A percentile compares a stretch with the other conserved stretches of the same genome.
These are phyloP conservation scores for Suillus occidentalis DNA, from an alignment of 768 basidiomycete species.

Conservation along the genomic window DNA sequence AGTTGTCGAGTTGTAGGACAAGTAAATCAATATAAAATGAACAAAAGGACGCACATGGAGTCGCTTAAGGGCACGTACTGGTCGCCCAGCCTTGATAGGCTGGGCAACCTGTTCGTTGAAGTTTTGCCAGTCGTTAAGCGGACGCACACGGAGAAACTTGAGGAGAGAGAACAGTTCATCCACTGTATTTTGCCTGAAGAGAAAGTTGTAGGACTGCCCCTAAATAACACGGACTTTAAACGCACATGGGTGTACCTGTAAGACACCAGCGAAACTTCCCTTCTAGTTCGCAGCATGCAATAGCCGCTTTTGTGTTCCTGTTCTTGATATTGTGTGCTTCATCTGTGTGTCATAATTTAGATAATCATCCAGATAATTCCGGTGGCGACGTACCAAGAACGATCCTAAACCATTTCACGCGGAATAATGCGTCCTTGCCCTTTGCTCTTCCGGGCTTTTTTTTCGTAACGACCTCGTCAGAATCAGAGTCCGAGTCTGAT, in stretches of 20 bases:
- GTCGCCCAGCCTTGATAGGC: constrained; percentile 71
- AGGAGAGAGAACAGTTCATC: constrained; percentile 88
- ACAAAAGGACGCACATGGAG: constrained; percentile 57
- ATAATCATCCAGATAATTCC: not conserved
- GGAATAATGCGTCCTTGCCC: constrained; percentile 66
- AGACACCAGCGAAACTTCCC: constrained; percentile 86
- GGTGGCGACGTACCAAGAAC: constrained; percentile 65
- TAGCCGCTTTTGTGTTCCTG: constrained; percentile 69
- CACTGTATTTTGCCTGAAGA: constrained; percentile 78
- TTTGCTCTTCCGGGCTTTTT: constrained; percentile 38
- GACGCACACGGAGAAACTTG: constrained; percentile 83
- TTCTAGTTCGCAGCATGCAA: constrained; percentile 76
- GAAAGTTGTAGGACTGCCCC: constrained; percentile 30
- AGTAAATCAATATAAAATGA: not conserved
- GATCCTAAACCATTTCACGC: constrained; percentile 79
- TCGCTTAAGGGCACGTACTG: constrained; percentile 74
- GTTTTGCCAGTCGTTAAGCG: constrained; percentile 72
- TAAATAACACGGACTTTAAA: not conserved
- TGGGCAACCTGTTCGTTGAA: constrained; percentile 81
- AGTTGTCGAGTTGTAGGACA: not conserved
- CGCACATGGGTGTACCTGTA: constrained; percentile 78
- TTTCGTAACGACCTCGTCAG: constrained; percentile 42
- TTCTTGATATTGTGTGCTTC: constrained; percentile 97
- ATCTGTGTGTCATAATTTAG: constrained; percentile 44
- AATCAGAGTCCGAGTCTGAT: constrained; percentile 34